Evolutionary conservation across 2,329 filamentous ascomycete genomes (phyloP).

Genomic region (Xylogone sp.): DNA sequence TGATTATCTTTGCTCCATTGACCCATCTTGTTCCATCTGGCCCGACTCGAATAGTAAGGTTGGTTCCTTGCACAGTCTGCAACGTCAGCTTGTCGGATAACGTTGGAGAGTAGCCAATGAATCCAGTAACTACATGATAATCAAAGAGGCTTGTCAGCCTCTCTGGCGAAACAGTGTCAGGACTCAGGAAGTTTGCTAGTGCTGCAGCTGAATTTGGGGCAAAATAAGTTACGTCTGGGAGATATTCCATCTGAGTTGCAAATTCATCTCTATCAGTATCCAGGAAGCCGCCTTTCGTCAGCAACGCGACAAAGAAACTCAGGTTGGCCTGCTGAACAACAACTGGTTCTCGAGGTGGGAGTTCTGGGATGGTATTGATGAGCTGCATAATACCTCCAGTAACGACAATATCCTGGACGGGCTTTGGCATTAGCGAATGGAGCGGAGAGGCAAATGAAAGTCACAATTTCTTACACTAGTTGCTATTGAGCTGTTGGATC

Average conservation of each 20-base stretch:
- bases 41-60: constrained; percentile 38
- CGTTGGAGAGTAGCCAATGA: constrained; percentile 47
- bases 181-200: constrained; percentile 5
- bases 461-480: constrained; percentile 6
- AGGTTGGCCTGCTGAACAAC: constrained; percentile 2
- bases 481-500: constrained; percentile 8
- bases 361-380: constrained; percentile 41
- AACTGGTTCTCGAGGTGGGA: background rate
- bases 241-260: constrained; percentile 11
- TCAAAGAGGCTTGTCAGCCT: constrained; percentile 50
- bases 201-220: constrained; percentile 17
- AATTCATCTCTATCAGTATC: constrained; percentile 7
- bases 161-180: constrained; percentile 19
- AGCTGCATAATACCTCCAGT: constrained; percentile 53
- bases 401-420: constrained; percentile 48
- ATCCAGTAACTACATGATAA: constrained; percentile 60
- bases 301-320: constrained; percentile 4
- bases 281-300: background rate
- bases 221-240: constrained; percentile 19
- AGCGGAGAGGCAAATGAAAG: background rate
- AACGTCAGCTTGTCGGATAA: constrained; percentile 35
- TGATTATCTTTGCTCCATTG: constrained; percentile 48
- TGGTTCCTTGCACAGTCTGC: constrained; percentile 42
- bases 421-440: background rate
- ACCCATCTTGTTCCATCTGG: constrained; percentile 39